Evolutionary conservation across 1,284 basidiomycete species (phyloP).

Genomic region (Papiliotrema laurentii): DNA sequence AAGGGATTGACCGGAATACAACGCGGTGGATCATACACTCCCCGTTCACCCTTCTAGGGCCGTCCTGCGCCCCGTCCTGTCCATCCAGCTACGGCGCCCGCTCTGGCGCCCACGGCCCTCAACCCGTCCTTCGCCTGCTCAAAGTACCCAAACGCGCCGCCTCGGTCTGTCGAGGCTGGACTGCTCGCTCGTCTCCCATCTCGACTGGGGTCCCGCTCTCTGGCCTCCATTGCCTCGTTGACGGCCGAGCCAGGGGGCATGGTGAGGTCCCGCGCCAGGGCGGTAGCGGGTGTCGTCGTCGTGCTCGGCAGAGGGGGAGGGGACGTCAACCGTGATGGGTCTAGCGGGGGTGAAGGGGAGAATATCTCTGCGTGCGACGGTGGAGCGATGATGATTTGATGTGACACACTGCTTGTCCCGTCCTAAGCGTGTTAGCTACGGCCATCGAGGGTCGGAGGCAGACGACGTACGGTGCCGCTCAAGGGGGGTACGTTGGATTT

Average conservation of each 20-base stretch:
- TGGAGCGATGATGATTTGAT: slow-evolving; percentile 40
- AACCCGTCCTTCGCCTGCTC: slow-evolving; percentile 44
- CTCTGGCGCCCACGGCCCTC: slow-evolving; percentile 34
- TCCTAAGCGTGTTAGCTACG: too few species aligned
- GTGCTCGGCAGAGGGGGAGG: slow-evolving; percentile 25
- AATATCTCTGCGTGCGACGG: slow-evolving; percentile 40
- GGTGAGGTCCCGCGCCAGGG: slow-evolving; percentile 2
- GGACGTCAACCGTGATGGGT: slow-evolving; percentile 25
- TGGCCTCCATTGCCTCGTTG: slow-evolving; percentile 1
- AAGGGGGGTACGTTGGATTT: slow-evolving; percentile 37
- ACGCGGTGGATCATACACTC: too few species aligned
- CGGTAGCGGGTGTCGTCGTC: slow-evolving; percentile 15
- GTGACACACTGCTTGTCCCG: slow-evolving; percentile 28
- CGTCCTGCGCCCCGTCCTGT: slow-evolving; percentile 6
- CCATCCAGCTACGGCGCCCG: slow-evolving; percentile 36
- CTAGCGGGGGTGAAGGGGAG: slow-evolving; percentile 26
- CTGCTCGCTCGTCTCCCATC: slow-evolving; percentile 1
- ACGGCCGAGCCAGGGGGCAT: slow-evolving; percentile 3
- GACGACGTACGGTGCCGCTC: slow-evolving; percentile 19
- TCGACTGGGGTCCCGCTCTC: not conserved
- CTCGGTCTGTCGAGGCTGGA: not conserved
- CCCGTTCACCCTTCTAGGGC: too few species aligned
- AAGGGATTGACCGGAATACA: too few species aligned
- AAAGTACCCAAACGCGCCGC: slow-evolving; percentile 32
- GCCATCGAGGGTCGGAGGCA: not conserved